Conservation (phyloP, 805 yeast genomes). For the Grigorovia transvaalensis region DNA sequence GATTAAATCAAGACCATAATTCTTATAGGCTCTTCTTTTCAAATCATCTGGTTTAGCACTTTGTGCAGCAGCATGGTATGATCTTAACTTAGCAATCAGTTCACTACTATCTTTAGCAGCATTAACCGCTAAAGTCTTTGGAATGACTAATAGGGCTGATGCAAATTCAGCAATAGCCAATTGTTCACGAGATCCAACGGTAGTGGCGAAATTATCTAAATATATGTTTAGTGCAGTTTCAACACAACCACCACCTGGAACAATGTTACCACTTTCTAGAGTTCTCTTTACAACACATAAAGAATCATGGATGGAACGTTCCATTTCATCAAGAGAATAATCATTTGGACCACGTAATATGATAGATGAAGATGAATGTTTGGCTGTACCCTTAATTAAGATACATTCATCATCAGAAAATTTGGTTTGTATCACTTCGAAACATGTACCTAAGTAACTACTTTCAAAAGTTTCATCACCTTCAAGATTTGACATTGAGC, state of each 20-base stretch:
- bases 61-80: constrained; percentile 94
- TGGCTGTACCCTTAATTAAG: constrained; percentile 76
- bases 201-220: constrained; percentile 93
- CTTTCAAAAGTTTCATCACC: constrained; percentile 90
- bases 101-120: constrained; percentile 97
- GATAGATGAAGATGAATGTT: constrained; percentile 85
- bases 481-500: constrained; percentile 84
- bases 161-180: constrained; percentile 98
- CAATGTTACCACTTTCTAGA: constrained; percentile 85
- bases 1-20: constrained; percentile 87
- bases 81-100: constrained; percentile 85
- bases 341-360: constrained; percentile 93
- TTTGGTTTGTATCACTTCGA: constrained; percentile 79
- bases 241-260: constrained; percentile 99
- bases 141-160: constrained; percentile 75
- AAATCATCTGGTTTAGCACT: constrained; percentile 70
- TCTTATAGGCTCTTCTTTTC: constrained; percentile 76
- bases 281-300: constrained; percentile 92
- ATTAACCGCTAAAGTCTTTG: constrained; percentile 92
- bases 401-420: constrained; percentile 97
- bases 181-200: constrained; percentile 95
- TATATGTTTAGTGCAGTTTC: constrained; percentile 92
- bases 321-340: constrained; percentile 95
- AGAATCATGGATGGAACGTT: constrained; percentile 91
- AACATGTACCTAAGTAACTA: constrained; percentile 78